Percentiles rank a stretch among this genome's conserved stretches.
Evolutionary conservation across 768 basidiomycete genomes (phyloP).

Genomic region (Lentinula sp.): DNA sequence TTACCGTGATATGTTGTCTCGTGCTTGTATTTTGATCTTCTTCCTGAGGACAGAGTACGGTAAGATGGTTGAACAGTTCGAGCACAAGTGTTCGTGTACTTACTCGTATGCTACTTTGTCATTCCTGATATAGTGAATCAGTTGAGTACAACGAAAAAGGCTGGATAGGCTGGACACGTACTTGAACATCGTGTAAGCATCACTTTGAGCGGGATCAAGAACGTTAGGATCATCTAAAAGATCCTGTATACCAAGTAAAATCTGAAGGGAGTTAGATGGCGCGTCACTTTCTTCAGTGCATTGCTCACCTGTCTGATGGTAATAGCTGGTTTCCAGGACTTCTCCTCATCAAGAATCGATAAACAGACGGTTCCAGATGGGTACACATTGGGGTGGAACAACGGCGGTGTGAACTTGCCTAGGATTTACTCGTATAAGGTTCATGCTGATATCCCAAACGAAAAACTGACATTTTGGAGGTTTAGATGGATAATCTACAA

Average conservation of each 20-base stretch:
- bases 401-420: conserved; percentile 96
- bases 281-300: not conserved
- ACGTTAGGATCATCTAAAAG: conserved; percentile 94
- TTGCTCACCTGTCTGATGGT: conserved; percentile 89
- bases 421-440: conserved; percentile 7
- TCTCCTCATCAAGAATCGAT: conserved; percentile 97
- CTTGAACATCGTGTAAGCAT: conserved; percentile 99
- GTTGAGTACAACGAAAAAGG: not conserved
- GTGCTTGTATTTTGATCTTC: conserved; percentile 78
- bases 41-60: conserved; percentile 38
- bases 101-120: conserved; percentile 92
- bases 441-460: not conserved
- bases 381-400: conserved; percentile 98
- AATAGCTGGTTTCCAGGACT: conserved; percentile 98
- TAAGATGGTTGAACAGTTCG: not conserved
- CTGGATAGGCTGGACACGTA: conserved; percentile 32
- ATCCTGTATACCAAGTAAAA: conserved; percentile 93
- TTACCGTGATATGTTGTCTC: conserved; percentile 86
- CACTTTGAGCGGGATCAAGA: conserved; percentile 95
- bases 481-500: conserved; percentile 87
- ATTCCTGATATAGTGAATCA: conserved; percentile 48
- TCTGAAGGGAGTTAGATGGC: conserved; percentile 38
- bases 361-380: conserved; percentile 98
- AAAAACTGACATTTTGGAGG: conserved; percentile 79
- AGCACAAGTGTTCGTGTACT: conserved; percentile 20